Conservation (phyloP, 768 basidiomycete species). For the Kwoniella sp. region DNA sequence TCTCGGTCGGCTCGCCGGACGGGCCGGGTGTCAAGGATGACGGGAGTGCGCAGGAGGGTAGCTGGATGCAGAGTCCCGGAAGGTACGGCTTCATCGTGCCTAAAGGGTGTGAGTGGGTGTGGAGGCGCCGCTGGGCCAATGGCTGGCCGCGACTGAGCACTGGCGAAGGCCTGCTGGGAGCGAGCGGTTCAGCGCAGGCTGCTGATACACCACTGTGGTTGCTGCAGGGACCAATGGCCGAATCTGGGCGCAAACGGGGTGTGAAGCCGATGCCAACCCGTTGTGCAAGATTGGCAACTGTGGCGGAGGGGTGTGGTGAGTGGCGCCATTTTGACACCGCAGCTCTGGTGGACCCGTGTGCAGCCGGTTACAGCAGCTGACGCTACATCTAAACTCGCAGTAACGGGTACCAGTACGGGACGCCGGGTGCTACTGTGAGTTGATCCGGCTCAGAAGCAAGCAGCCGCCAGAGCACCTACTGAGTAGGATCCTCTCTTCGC, state of each 20-base stretch:
- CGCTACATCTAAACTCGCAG: no score
- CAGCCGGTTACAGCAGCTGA: no score
- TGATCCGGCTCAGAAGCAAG: no score
- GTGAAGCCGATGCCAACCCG: background rate
- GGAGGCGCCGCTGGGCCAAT: background rate
- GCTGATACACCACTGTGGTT: no score
- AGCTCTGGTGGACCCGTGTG: background rate
- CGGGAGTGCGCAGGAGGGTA: conserved; percentile 2
- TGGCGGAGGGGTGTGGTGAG: background rate
- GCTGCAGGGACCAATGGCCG: conserved; percentile 11
- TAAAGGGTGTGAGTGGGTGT: conserved; percentile 18
- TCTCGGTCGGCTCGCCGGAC: background rate
- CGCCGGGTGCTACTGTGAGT: conserved; percentile 16
- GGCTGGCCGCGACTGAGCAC: background rate
- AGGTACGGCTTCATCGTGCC: conserved; percentile 14
- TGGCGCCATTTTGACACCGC: background rate
- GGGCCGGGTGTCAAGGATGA: background rate
- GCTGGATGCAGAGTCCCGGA: conserved; percentile 17
- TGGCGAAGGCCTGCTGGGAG: no score
- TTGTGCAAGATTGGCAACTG: background rate
- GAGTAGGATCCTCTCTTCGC: background rate
- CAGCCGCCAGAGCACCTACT: no score
- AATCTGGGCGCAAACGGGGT: conserved; percentile 28
- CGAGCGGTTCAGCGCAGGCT: no score
- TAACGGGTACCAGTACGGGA: conserved; percentile 12